Base-by-base conservation (phyloP, 2,329 filamentous ascomycete species). In the Ophiostoma fasciatum region DNA sequence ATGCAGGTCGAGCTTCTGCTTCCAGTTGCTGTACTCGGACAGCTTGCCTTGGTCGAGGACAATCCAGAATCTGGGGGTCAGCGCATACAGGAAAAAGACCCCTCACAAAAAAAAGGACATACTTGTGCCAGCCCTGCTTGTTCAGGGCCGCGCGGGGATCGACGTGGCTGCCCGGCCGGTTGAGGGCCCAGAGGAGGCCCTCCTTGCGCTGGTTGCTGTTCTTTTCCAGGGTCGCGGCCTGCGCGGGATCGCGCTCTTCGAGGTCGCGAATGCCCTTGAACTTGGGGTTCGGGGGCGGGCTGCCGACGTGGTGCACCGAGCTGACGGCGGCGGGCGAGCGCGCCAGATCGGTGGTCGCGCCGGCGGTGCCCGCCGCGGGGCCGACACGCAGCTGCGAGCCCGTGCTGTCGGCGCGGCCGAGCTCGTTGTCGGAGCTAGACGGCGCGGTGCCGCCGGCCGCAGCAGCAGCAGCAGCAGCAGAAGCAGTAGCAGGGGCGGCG, bases 91-190 rank as follows among this genome's bases (percentile, higher is more conserved):
- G 18, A 28, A 23, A 11, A 14, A 13, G 14, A 17, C 9, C 9
- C 13, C 21, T 22, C 13, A n/a, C 6, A 19, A n/a, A 8, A 9
- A 15, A 23, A 23, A 26, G 8, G 35, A 70, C 80, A 61, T 64
- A 93, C 82, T 98, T 98, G 57, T 98, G 90, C 90, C 90, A 98
- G 34, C 84, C 87, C 57, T 93, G 85, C 55, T 96, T 94, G 52
- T 94, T 96, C 48, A 98, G 65, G 14, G 84, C 87, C 48, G 46
- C 40, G 14, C 90, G 84, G 9, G 90, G 90, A 54, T 98, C 92
- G 20, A 90, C 87, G 55, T 98, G 90, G 39, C 84, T 88, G 14
- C 87, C 87, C 4, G 88, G 88, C 44, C 84, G 74, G 51, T 88
- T 96, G 30, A 96, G 62, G 19, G 92, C 85, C 90, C 90, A 98